Conservation (phyloP, 2,329 filamentous ascomycete genomes). For the Aureobasidium sp. region DNA sequence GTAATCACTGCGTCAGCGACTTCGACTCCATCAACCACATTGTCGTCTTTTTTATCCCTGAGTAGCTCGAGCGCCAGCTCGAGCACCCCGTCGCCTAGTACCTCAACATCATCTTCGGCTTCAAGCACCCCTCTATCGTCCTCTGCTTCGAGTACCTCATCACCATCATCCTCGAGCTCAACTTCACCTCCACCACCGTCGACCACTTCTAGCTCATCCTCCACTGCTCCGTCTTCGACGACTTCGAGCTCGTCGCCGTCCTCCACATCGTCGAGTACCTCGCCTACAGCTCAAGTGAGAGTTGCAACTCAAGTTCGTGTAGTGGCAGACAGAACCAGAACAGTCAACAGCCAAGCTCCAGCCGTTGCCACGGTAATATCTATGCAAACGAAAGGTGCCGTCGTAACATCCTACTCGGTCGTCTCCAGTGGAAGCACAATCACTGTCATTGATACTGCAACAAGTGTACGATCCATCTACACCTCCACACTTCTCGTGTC, state of each 20-base stretch:
- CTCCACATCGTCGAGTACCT: not conserved
- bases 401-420: not conserved
- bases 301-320: not conserved
- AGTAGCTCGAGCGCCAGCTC: slow-evolving; percentile 8
- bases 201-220: not conserved
- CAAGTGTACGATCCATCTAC: not conserved
- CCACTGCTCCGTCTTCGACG: not conserved
- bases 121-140: not conserved
- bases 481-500: not conserved
- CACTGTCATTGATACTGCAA: not conserved
- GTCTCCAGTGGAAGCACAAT: not conserved
- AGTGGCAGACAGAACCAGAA: not conserved
- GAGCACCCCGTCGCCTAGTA: not conserved
- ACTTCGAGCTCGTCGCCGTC: not conserved
- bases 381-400: not conserved
- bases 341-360: not conserved
- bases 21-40: not conserved
- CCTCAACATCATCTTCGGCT: not conserved
- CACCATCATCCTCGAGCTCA: not conserved
- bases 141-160: not conserved
- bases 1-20: not conserved
- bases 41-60: slow-evolving; percentile 3
- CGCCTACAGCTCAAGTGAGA: not conserved
- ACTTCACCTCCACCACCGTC: not conserved
- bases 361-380: not conserved